Percentiles rank a stretch among this genome's conserved stretches.
Conservation (phyloP, 2,329 filamentous ascomycete genomes). For the Nemania serpens region DNA sequence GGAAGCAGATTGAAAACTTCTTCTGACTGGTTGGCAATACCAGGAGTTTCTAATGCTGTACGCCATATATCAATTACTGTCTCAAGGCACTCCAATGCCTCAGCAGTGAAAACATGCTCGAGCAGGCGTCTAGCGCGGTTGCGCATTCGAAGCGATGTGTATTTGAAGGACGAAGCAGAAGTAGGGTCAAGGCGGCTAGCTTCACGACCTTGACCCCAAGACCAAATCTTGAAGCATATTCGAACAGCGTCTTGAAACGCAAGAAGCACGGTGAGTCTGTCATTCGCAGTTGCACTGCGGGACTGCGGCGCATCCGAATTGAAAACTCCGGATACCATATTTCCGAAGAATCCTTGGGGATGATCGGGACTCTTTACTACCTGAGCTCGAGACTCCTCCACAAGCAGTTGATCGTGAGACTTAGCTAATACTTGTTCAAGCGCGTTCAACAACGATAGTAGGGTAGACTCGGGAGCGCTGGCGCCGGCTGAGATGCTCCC, state of each 20-base stretch:
- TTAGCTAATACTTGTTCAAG: conserved; percentile 88
- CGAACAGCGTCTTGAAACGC: conserved; percentile 95
- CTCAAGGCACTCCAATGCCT: conserved; percentile 91
- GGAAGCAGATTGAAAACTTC: conserved; percentile 86
- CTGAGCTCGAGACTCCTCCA: conserved; percentile 73
- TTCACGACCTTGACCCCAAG: conserved; percentile 77
- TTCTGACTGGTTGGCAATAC: conserved; percentile 59
- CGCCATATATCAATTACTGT: conserved; percentile 88
- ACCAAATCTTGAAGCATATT: conserved; percentile 93
- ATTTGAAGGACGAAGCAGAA: conserved; percentile 81
- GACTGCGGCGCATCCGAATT: conserved; percentile 75
- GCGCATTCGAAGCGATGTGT: conserved; percentile 88
- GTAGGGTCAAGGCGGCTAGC: conserved; percentile 63
- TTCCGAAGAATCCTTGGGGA: conserved; percentile 87
- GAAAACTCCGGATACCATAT: conserved; percentile 92
- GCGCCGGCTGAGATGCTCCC: conserved; percentile 39
- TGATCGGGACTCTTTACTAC: conserved; percentile 79
- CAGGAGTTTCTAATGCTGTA: conserved; percentile 50
- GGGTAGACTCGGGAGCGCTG: conserved; percentile 67
- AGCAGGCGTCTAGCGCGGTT: conserved; percentile 86
- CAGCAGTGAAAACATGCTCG: conserved; percentile 90
- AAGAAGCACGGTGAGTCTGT: conserved; percentile 88
- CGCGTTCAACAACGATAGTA: conserved; percentile 88
- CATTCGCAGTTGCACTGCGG: conserved; percentile 88
- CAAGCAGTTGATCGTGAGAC: conserved; percentile 80